Conservation (phyloP, 331 rosid genomes). For the Acacia concinna region DNA sequence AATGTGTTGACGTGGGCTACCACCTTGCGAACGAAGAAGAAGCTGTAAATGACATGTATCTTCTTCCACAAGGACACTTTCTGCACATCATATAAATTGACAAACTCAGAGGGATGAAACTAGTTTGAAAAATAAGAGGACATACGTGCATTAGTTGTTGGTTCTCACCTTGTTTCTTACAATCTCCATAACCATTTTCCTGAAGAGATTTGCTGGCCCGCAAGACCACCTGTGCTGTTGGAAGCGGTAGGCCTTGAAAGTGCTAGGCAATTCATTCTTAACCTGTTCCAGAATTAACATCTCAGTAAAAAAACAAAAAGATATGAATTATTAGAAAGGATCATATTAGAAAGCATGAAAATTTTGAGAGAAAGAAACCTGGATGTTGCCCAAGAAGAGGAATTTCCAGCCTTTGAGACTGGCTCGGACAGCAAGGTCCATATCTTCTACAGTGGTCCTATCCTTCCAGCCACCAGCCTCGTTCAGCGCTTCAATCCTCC, state of each 20-base stretch:
- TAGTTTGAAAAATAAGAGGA: not conserved
- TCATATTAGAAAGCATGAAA: not conserved
- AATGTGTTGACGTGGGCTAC: constrained; percentile 83
- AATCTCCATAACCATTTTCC: constrained; percentile 84
- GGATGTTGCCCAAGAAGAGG: constrained; percentile 54
- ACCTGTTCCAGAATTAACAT: constrained; percentile 45
- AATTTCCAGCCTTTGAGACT: constrained; percentile 96
- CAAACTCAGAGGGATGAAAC: not conserved
- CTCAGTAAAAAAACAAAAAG: not conserved
- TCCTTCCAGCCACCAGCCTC: constrained; percentile 99
- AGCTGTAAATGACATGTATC: constrained; percentile 86
- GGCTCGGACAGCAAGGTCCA: constrained; percentile 97
- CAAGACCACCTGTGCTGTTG: constrained; percentile 99
- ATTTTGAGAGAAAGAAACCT: constrained; percentile 41
- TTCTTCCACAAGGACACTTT: constrained; percentile 88
- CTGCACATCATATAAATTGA: constrained; percentile 44
- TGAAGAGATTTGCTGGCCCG: constrained; percentile 97
- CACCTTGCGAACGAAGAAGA: constrained; percentile 91
- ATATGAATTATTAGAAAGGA: not conserved
- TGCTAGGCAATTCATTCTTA: constrained; percentile 91
- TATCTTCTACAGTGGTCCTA: constrained; percentile 95
- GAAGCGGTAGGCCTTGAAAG: constrained; percentile 90
- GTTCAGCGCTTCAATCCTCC: constrained; percentile 86
- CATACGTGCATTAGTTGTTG: not conserved
- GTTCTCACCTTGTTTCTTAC: constrained; percentile 67